Base-by-base conservation (phyloP, 1,139 yeast species). In the Wickerhamiella pararugosa region DNA sequence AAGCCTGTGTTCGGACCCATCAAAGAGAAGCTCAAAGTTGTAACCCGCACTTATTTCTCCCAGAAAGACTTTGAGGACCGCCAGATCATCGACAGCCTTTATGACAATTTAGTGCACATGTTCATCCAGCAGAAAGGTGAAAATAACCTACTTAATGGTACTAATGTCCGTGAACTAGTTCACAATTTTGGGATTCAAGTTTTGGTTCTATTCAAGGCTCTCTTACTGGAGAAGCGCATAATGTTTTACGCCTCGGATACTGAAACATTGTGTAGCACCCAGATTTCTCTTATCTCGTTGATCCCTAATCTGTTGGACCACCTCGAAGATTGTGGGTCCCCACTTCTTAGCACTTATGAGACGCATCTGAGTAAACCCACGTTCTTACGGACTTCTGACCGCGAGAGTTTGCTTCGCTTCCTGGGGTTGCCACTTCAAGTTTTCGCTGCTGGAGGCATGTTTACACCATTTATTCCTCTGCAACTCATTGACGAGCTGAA, bases 401-500 rank as follows among this genome's bases (percentile, higher is more conserved):
- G 96, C 43, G 69, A 70, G 49, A 81, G 94, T 1, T 70, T 87
- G 60, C 63, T 87, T 43, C 65, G 75, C 34, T 90, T 84, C 57
- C 73, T 84, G 59, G 98, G 98, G 0, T 66, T 90, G 36, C 98
- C 98, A 0, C 64, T 90, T 42, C 90, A 81, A 53, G 62, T 86
- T 1, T 90, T 90, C 62, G 84, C 86, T 7, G 73, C 76, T 52
- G 93, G 93, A 33, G 84, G 94, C 3, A 71, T 87, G 49, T 87
- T 93, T 69, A 80, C 82, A 51, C 97, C 98, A 0, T 90, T 87
- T 59, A 71, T 87, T 25, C 94, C 98, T 0, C 64, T 90, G 42
- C 98, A 87, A 59, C 97, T 87, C 56, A 65, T 90, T 44, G 80
- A 79, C 44, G 87, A 82, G 51, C 65, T 90, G 43, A 69, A 67